Base-by-base conservation (phyloP, 768 basidiomycete genomes). In the Amanita exitialis region DNA sequence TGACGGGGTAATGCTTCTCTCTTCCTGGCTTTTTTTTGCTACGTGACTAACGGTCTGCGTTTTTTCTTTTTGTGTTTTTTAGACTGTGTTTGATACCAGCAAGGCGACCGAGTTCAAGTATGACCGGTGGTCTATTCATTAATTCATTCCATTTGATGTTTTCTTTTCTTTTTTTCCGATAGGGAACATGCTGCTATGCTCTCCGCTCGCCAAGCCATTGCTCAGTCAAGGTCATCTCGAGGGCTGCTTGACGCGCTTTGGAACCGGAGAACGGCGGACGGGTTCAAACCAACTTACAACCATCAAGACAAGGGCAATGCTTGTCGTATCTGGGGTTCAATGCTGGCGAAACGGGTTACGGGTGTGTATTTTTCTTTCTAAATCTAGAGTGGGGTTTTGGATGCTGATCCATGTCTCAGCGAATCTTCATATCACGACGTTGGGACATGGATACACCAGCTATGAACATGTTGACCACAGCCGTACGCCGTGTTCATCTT, bases 391-490 rank as follows among this genome's bases (percentile, higher is more conserved):
- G 9, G 6, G 10, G 6, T 28, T 4, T 28, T 16, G 18, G 23
- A n/a, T 28, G 25, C 23, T 52, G 7, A 23, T 44, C 6, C 5
- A 30, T 18, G 12, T 28, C 20, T 12, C 21, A 84, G 89, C 86
- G 4, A 99, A 99, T 62, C 64, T 99, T 47, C 95, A 99, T 60
- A 77, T 99, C 38, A 99, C 95, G 1, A 91, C 91, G 0, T 74
- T 94, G 7, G 95, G 95, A 0, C 95, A 99, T 64, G 95, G 95
- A 20, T 99, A 99, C 61, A 74, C 84, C 41, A 91, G 88, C 56
- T 73, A 75, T 53, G 77, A 89, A 51, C 94, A 98, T 64, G 87
- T 93, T 5, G 86, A 90, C 57, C 95, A 99, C 60, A 77, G 64
- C 6, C 64, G 94, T 95, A 59, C 55, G 88, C 76, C 15, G 8